phyloP scores from a whole-genome alignment of 371 early-diverging fungal species.

The Circinella minor region DNA sequence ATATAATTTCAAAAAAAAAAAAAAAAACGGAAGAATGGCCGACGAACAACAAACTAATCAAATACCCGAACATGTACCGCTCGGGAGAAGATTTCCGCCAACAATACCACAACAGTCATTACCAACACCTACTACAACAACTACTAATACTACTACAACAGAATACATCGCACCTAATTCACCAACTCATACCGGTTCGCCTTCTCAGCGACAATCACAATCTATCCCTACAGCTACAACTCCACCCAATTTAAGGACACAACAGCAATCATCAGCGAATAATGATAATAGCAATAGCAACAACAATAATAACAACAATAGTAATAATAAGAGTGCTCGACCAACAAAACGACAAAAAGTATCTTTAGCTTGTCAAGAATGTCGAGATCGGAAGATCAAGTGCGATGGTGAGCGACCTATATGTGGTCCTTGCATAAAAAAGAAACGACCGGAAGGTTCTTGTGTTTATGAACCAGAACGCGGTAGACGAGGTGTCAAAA shows the following conservation, averaged over 20 bases:
- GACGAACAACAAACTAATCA: not conserved
- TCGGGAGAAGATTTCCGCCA: not conserved
- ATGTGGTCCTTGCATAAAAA: slow-evolving; percentile 32
- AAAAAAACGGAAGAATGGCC: not conserved
- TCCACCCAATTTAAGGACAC: not conserved
- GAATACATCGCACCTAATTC: not conserved
- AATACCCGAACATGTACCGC: not conserved
- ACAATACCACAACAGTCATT: not conserved
- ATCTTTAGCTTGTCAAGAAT: slow-evolving; percentile 31
- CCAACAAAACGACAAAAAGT: slow-evolving; percentile 31
- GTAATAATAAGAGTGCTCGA: slow-evolving; percentile 6
- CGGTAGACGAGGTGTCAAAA: slow-evolving; percentile 31
- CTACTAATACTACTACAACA: not conserved
- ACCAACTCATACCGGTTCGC: not conserved
- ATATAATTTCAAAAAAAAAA: not conserved
- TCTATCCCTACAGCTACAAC: not conserved
- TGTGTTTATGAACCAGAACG: slow-evolving; percentile 31
- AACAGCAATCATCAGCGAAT: not conserved
- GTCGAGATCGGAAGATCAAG: slow-evolving; percentile 29
- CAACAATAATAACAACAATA: not conserved
- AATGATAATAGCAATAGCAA: not conserved
- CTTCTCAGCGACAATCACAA: not conserved
- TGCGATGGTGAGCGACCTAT: slow-evolving; percentile 31
- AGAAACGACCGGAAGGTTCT: slow-evolving; percentile 21
- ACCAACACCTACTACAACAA: not conserved